These are phyloP conservation scores for Aspergillus sparsus DNA, from an alignment of 495 filamentous ascomycete genomes.

Conservation along the genomic window DNA sequence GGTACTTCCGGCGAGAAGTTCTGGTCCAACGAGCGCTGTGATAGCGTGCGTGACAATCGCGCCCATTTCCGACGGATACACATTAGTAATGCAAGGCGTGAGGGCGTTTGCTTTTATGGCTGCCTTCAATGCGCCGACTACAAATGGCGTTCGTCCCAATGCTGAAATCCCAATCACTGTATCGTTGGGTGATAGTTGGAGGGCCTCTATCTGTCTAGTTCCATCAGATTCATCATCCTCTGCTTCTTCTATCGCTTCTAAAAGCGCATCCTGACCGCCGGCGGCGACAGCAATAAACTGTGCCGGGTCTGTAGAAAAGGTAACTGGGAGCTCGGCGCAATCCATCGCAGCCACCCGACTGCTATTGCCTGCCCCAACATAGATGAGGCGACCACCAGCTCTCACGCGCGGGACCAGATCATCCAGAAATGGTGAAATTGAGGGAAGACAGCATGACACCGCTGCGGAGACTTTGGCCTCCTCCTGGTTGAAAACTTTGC, in stretches of 20 bases:
- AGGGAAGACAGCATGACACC: not conserved
- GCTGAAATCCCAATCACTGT: conserved; percentile 5
- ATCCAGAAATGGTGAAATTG: conserved; percentile 4
- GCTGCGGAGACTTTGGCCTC: not conserved
- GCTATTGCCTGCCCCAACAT: conserved; percentile 5
- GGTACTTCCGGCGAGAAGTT: not conserved
- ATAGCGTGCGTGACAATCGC: not conserved
- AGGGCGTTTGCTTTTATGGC: not conserved
- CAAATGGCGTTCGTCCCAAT: conserved; percentile 4
- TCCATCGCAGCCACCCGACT: conserved; percentile 3
- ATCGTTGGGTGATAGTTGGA: not conserved
- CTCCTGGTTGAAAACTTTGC: conserved; percentile 2
- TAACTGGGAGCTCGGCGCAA: conserved; percentile 6
- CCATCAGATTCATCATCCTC: conserved; percentile 1
- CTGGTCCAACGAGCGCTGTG: conserved; percentile 2
- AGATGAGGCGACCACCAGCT: conserved; percentile 3
- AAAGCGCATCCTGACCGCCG: not conserved
- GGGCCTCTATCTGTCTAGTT: not conserved
- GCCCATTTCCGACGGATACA: not conserved
- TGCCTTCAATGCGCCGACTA: not conserved
- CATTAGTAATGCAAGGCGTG: not conserved
- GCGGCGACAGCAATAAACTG: conserved; percentile 1
- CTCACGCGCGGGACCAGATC: conserved; percentile 1
- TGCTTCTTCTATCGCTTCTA: not conserved
- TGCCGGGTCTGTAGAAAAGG: conserved; percentile 1